Evolutionary conservation across 2,329 filamentous ascomycete species (phyloP), one percentile per base, ranked within the genome.

Genomic region (Clonostachys rhizophaga): DNA sequence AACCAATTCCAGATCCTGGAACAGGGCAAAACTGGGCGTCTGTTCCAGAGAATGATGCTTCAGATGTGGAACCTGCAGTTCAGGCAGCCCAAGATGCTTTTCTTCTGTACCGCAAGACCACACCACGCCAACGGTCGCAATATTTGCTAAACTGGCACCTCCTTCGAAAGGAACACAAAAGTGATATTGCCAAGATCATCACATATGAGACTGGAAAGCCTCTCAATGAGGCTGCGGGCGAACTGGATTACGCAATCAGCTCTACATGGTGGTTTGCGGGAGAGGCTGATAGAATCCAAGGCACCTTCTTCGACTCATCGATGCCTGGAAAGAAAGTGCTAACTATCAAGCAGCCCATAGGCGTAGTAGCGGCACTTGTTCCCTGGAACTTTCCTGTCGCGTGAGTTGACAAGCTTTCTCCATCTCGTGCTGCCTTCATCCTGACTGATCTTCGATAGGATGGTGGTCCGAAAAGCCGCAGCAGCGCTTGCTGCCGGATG

Each of bases 401-500:
- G 36, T 39, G 36, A 39, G 36, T 39, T 18, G 2, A 8, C 4
- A 4, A 8, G 10, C 36, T n/a, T 39, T 39, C 36, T 6, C 36
- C 10, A 12, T n/a, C 36, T 39, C 14, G 6, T 10, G 36, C 7
- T 11, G 36, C 6, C 17, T 14, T 30, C 8, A 10, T 30, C 24
- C 10, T 30, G 24, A 4, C 24, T 30, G 10, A 18, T 8, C 36
- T 39, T 39, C 11, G 7, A n/a, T 4, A 39, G 36, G 12, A 75
- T 81, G 64, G 64, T 74, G 6, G 62, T 72, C 18, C 58, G 72
- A 16, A 76, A 76, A 50, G 63, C 68, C 10, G 68, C 63, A 3
- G 68, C 81, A 1, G 81, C 80, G 1, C 68, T 90, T 30, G 87
- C 86, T 20, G 86, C 86, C 12, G 87, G 86, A 17, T 89, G 86